Conservation (phyloP, 1,284 basidiomycete genomes). For the Flammula alnicola region DNA sequence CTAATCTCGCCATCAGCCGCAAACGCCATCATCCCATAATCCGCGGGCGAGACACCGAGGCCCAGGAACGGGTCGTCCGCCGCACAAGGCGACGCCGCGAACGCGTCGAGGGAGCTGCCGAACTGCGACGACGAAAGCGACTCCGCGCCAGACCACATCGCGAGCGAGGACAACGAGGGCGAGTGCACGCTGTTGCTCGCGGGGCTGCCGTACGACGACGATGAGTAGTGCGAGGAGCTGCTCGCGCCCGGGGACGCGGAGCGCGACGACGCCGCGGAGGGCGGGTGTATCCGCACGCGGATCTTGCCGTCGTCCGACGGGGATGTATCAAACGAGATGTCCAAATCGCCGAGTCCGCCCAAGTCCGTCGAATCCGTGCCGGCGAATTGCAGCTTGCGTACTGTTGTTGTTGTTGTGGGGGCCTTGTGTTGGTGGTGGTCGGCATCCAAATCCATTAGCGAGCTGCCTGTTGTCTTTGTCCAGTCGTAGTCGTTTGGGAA, state of each 20-base stretch:
- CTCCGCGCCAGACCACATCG: no score
- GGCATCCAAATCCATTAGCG: constrained; percentile 59
- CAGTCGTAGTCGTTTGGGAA: constrained; percentile 62
- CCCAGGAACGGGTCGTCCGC: no score
- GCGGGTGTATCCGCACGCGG: constrained; percentile 71
- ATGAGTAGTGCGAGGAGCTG: constrained; percentile 38
- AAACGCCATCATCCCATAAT: no score
- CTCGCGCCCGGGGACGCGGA: constrained; percentile 47
- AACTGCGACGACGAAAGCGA: no score
- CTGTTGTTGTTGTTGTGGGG: constrained; percentile 36
- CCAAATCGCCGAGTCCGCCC: constrained; percentile 57
- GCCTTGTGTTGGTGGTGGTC: constrained; percentile 45
- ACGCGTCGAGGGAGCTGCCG: no score
- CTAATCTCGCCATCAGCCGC: no score
- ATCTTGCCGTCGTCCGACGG: constrained; percentile 70
- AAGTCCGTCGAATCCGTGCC: constrained; percentile 53
- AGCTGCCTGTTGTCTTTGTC: constrained; percentile 45
- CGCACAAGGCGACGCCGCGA: no score
- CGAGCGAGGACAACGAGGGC: no score
- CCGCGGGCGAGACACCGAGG: background rate
- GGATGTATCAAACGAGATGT: constrained; percentile 73
- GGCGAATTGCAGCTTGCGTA: constrained; percentile 58
- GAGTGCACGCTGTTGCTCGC: background rate
- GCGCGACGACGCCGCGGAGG: constrained; percentile 21
- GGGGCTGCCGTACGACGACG: background rate